A percentile compares a stretch with the other conserved stretches of the same genome.
Evolutionary conservation across 208 protist species (phyloP).

Genomic region (Crithidia mellificae): DNA sequence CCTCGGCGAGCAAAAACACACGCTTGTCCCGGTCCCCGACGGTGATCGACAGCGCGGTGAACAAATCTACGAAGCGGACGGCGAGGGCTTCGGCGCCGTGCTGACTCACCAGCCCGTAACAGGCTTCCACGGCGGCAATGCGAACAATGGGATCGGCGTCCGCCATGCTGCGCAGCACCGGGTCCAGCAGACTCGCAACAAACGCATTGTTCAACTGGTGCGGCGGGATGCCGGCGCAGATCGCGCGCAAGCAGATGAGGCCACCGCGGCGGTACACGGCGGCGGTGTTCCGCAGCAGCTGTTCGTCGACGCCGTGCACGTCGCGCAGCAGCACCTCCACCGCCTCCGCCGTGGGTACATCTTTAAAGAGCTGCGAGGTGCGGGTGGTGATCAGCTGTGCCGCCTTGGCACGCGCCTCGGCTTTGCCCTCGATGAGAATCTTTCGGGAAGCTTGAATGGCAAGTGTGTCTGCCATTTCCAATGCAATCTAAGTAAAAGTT

Average conservation of each 20-base stretch:
- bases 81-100: conserved; percentile 44
- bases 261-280: conserved; percentile 64
- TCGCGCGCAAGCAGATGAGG: conserved; percentile 46
- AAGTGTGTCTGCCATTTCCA: conserved; percentile 52
- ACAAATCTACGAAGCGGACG: conserved; percentile 53
- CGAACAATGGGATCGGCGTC: conserved; percentile 69
- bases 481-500: too few relatives aligned
- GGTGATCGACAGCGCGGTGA: conserved; percentile 49
- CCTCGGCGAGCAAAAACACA: conserved; percentile 52
- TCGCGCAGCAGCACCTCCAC: conserved; percentile 35
- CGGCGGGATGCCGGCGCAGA: conserved; percentile 46
- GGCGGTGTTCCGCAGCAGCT: conserved; percentile 42
- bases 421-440: conserved; percentile 58
- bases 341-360: conserved; percentile 48
- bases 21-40: conserved; percentile 66
- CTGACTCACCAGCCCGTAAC: conserved; percentile 53
- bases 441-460: conserved; percentile 43
- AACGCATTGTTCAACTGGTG: conserved; percentile 24
- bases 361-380: conserved; percentile 50
- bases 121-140: conserved; percentile 67
- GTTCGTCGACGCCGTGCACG: conserved; percentile 35
- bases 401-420: conserved; percentile 47
- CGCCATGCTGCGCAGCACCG: conserved; percentile 44
- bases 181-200: conserved; percentile 32
- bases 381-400: conserved; percentile 39